Evolutionary conservation across 2,329 filamentous ascomycete species (phyloP).

Genomic region (Hymenoscyphus infarciens): DNA sequence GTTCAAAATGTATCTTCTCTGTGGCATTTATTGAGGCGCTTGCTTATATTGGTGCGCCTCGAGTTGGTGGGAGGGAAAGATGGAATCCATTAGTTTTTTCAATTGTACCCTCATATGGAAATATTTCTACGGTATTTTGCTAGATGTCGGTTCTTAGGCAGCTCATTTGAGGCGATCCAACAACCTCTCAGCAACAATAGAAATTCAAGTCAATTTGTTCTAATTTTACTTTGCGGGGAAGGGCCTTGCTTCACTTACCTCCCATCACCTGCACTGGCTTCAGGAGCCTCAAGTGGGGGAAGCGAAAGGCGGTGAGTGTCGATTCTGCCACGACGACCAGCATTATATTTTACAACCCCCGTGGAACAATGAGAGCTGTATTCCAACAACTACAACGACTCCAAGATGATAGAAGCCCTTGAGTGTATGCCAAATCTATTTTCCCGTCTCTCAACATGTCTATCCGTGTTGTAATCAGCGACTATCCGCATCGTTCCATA

Average conservation of each 20-base stretch:
- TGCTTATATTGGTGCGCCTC: not conserved
- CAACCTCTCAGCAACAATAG: no score
- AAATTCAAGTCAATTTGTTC: no score
- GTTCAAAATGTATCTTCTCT: not conserved
- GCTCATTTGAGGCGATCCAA: no score
- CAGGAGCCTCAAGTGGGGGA: not conserved
- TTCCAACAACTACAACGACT: not conserved
- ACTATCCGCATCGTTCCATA: slow-evolving; percentile 82
- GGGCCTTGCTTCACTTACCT: not conserved
- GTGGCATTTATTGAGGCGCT: not conserved
- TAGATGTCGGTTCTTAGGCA: no score
- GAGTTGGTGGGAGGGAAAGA: not conserved
- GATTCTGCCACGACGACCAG: no score
- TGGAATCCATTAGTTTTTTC: no score
- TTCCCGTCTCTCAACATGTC: slow-evolving; percentile 30
- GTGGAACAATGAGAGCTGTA: not conserved
- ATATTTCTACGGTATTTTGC: no score
- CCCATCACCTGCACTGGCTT: not conserved
- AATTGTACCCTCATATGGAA: no score
- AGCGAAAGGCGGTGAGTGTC: not conserved
- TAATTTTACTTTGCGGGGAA: not conserved
- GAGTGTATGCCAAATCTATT: not conserved
- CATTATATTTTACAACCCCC: not conserved
- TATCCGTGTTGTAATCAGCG: slow-evolving; percentile 54
- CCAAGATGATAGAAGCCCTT: not conserved